Base-by-base conservation (phyloP, 2,329 filamentous ascomycete species). In the Podosphaera fusca region DNA sequence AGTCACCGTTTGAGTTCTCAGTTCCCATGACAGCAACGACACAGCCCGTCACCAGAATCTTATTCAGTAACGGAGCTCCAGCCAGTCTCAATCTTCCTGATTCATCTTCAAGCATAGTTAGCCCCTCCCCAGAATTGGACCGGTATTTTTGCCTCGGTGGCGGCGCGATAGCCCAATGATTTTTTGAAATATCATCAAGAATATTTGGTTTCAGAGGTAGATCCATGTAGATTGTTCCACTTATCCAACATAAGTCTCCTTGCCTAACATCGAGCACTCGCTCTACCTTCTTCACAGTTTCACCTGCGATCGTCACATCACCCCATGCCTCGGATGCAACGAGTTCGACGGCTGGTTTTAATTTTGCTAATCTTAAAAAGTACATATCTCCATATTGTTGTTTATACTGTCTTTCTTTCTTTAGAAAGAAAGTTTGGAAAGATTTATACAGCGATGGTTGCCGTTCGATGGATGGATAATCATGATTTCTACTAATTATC, bases 301-400 rank as follows among this genome's bases (percentile, higher is more conserved):
- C 87, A 42, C 81, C 85, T 5, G 79, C 86, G 62, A 96, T 81
- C 66, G 84, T 77, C 56, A 87, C 84, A 55, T 79, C 83, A 52
- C 79, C 75, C 87, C 92, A 98, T 5, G 84, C 80, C 38, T 82
- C 80, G 14, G 72, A 70, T 0, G 89, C 90, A 55, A 85, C 76
- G 60, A 78, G 70, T 64, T 94, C 86, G 0, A 94, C 85, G 0
- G 79, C 77, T 8, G 88, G 85, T 70, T 90, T 95, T 68, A 98
- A 79, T 70, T 85, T 85, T 42, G 87, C 81, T 31, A 98, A 77
- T 10, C 92, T 85, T 63, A 95, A 69, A 68, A 95, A 98, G 75
- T 98, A 98, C 80, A 96, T 90, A 70, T 98, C 92, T 60, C 85
- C 87, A 77, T 86, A 98, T 71, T 98, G 92, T 69, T 96, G 92